These are phyloP conservation scores for Leccinum variicolor DNA, from an alignment of 768 basidiomycete genomes.

Conservation along the genomic window DNA sequence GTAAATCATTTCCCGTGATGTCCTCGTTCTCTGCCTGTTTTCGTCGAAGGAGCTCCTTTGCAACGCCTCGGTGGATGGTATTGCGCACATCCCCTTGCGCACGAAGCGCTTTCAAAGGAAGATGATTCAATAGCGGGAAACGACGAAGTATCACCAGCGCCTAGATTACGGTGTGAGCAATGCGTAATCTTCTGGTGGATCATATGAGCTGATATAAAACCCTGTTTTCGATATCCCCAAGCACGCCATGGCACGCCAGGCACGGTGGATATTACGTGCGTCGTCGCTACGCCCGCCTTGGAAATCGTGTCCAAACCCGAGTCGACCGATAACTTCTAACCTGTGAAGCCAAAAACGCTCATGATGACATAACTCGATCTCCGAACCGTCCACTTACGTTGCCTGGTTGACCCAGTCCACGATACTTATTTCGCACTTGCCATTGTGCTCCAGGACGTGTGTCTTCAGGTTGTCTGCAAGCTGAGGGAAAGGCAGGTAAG, in stretches of 20 bases:
- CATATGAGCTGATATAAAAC: neutral
- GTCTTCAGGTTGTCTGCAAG: slow-evolving; percentile 4
- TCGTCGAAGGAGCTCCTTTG: slow-evolving; percentile 11
- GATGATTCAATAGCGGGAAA: slow-evolving; percentile 4
- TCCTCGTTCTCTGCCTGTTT: neutral
- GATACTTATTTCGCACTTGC: neutral
- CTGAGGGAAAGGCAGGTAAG: neutral
- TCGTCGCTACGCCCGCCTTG: slow-evolving; percentile 2
- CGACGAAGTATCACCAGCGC: slow-evolving; percentile 1
- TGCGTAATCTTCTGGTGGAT: neutral
- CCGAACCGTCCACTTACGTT: neutral
- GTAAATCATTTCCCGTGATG: neutral
- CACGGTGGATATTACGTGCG: slow-evolving; percentile 2
- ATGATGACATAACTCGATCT: neutral
- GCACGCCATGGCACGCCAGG: slow-evolving; percentile 4
- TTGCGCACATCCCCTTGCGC: slow-evolving; percentile 12
- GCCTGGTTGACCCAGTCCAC: slow-evolving; percentile 6
- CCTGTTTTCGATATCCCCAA: slow-evolving; percentile 2
- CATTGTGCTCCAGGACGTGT: neutral
- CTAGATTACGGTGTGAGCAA: neutral
- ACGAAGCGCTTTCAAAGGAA: slow-evolving; percentile 8
- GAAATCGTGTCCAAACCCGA: slow-evolving; percentile 8
- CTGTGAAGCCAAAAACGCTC: neutral
- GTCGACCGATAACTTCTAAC: slow-evolving; percentile 1
- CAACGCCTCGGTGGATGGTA: slow-evolving; percentile 10